phyloP scores from a whole-genome alignment of 2,329 filamentous ascomycete species.

The Pestalotiopsis sp. region DNA sequence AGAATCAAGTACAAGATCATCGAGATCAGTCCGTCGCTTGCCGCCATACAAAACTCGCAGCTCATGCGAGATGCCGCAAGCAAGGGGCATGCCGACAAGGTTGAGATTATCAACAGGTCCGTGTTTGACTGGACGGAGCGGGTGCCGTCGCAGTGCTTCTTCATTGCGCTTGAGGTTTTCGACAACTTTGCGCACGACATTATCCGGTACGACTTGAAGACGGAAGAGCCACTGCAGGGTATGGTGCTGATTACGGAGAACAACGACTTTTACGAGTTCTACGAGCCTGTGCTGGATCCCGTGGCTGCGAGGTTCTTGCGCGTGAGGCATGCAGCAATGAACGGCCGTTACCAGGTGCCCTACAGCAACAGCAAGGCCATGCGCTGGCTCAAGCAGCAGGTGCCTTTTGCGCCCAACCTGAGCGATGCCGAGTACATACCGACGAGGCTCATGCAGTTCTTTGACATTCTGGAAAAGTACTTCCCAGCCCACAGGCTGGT shows the following conservation, averaged over 20 bases:
- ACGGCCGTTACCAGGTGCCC: conserved; percentile 64
- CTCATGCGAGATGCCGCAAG: conserved; percentile 67
- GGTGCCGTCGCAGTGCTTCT: conserved; percentile 94
- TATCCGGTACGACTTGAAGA: conserved; percentile 84
- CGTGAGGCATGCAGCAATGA: conserved; percentile 77
- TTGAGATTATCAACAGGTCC: conserved; percentile 92
- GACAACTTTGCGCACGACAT: conserved; percentile 98
- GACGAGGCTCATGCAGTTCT: conserved; percentile 94
- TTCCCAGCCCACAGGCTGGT: conserved; percentile 90
- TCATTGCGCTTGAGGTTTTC: conserved; percentile 96
- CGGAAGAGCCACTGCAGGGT: conserved; percentile 83
- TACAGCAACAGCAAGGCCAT: conserved; percentile 55
- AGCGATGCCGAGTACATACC: conserved; percentile 90
- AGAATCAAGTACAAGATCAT: conserved; percentile 94
- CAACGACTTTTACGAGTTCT: conserved; percentile 96
- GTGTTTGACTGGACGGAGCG: conserved; percentile 92
- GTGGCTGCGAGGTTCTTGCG: conserved; percentile 80
- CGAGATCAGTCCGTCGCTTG: conserved; percentile 85
- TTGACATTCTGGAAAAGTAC: conserved; percentile 82
- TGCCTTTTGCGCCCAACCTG: conserved; percentile 76
- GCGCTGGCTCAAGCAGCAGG: conserved; percentile 60
- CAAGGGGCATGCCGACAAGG: conserved; percentile 78
- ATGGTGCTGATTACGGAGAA: conserved; percentile 81
- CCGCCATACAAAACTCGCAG: conserved; percentile 73
- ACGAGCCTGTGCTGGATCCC: conserved; percentile 78